These are phyloP conservation scores for Coffea eugenioides DNA, from an alignment of 257 asterid species.

Conservation along the genomic window DNA sequence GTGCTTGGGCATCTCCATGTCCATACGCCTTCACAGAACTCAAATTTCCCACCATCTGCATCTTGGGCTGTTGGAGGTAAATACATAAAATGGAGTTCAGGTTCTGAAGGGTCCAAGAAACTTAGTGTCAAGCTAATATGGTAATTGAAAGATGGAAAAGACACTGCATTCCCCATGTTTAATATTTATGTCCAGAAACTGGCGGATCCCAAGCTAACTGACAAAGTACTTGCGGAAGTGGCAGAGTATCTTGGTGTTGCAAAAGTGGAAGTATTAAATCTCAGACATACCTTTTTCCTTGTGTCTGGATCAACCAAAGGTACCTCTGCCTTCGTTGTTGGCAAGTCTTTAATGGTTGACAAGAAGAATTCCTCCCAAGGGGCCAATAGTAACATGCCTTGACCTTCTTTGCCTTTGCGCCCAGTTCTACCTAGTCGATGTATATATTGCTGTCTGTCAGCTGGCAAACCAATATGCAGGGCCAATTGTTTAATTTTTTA, in stretches of 20 bases:
- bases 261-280: too few relatives aligned
- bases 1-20: too few relatives aligned
- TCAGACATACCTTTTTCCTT: too few relatives aligned
- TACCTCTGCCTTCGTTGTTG: too few relatives aligned
- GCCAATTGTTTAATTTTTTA: slow-evolving; percentile 10
- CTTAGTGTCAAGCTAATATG: slow-evolving; percentile 66
- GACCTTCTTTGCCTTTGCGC: too few relatives aligned
- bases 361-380: too few relatives aligned
- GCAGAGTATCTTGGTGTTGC: slow-evolving; percentile 67
- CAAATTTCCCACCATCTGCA: slow-evolving; percentile 23
- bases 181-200: slow-evolving; percentile 53
- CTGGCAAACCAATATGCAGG: too few relatives aligned
- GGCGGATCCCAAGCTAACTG: slow-evolving; percentile 13
- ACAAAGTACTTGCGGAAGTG: slow-evolving; percentile 12
- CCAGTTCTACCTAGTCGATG: too few relatives aligned
- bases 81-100: slow-evolving; percentile 44
- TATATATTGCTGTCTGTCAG: slow-evolving; percentile 11
- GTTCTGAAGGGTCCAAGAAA: slow-evolving; percentile 42
- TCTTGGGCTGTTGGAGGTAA: slow-evolving; percentile 57
- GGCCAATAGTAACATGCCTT: too few relatives aligned
- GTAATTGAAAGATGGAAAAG: slow-evolving; percentile 45
- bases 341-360: too few relatives aligned
- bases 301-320: too few relatives aligned
- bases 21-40: too few relatives aligned
- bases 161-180: slow-evolving; percentile 38